Base-by-base conservation (phyloP, 2,329 filamentous ascomycete species). In the Eutypella sp. region DNA sequence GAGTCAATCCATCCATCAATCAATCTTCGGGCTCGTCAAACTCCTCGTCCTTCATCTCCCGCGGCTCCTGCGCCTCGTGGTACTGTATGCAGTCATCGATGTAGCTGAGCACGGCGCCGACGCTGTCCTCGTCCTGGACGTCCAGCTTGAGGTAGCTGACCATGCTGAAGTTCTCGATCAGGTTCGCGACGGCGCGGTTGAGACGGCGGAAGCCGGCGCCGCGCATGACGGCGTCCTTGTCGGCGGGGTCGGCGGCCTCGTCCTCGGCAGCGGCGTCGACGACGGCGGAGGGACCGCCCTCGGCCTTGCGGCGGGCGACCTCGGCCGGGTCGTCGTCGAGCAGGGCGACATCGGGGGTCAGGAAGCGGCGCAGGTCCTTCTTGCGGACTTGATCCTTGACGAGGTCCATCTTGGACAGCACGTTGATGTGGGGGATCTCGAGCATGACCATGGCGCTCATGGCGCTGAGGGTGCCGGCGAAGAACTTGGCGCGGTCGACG, bases 401-500 rank as follows among this genome's bases (percentile, higher is more conserved):
- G 50, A 97, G 79, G 65, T 99, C 93, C 91, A 97, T 97, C 72
- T 99, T 99, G 63, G 87, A 95, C 46, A 99, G 73, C 49, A 99
- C 86, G 65, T 99, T 99, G 63, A 99, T 82, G 64, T 99, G 93
- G 4, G 93, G 93, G 53, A 97, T 82, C 69, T 97, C 93, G 52
- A 99, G 80, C 89, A 97, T 93, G 60, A 99, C 82, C 93, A 99
- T 99, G 53, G 93, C 91, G 60, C 88, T 95, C 93, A 99, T 97
- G 54, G 93, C 93, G 63, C 87, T 93, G 49, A 99, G 74, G 0
- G 93, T 96, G 11, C 93, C 93, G 0, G 93, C 85, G 68, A 99
- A 97, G 76, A 95, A 99, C 71, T 97, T 99, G 61, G 93, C 88
- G 49, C 89, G 85, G 69, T 99, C 93, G 51, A 96, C 82, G 59